Base-by-base conservation (phyloP, 2,329 filamentous ascomycete genomes). In the Fusarium zealandicum region DNA sequence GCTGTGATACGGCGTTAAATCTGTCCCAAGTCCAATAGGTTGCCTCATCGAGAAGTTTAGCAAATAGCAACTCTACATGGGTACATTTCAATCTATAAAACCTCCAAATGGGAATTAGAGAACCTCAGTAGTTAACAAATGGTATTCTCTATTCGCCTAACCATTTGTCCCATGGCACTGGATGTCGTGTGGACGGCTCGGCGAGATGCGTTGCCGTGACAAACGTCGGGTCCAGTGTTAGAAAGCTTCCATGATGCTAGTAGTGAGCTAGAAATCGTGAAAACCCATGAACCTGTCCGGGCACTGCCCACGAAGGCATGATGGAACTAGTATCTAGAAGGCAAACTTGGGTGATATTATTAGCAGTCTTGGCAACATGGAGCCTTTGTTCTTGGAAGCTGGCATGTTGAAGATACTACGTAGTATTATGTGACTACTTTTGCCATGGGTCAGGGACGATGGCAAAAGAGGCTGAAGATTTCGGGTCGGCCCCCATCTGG, bases 161-260 rank as follows among this genome's bases (percentile, higher is more conserved):
- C 5, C 27, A 30, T 30, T 10, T 30, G 22, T 25, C 22, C 22
- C 22, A 25, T n/a, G n/a, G n/a, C n/a, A n/a, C n/a, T n/a, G n/a
- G n/a, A n/a, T 25, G 22, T 25, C 9, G 22, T 32, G 20, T 33
- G 40, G 53, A 60, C 46, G 48, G 57, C 41, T 61, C 47, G 36
- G 47, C 45, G 47, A 43, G 51, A 49, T 57, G 44, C 54, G 63
- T 66, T 66, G 64, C 64, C 56, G 60, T 65, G 64, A 66, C 61
- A 45, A 66, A 65, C 38, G n/a, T n/a, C n/a, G n/a, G n/a, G n/a
- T n/a, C n/a, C n/a, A n/a, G n/a, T 50, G 45, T 27, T 50, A 50
- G 36, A 47, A 64, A 59, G 43, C 49, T 64, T 57, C 55, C 36
- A 52, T 45, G 54, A 52, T 52, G 36, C 3, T 33, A 55, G 4